Evolutionary conservation across 495 filamentous ascomycete species (phyloP).

Genomic region (Hypomontagnella monticulosa): DNA sequence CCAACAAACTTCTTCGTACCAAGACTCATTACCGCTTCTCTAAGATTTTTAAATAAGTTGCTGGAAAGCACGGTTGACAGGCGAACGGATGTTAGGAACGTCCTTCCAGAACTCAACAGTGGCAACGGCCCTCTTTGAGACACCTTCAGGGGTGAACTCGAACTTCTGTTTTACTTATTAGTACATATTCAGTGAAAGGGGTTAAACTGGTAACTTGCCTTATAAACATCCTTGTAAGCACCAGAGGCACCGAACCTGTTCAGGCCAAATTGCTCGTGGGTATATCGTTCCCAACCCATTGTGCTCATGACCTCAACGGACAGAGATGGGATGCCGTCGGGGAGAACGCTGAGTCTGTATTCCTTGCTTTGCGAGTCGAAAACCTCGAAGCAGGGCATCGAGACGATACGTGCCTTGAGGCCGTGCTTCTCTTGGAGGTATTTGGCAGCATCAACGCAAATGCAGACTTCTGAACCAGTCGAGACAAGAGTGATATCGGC

Average conservation of each 20-base stretch:
- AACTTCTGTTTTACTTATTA: conserved; percentile 77
- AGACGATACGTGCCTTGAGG: conserved; percentile 91
- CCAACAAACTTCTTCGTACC: conserved; percentile 28
- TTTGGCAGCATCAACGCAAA: conserved; percentile 91
- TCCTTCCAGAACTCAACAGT: conserved; percentile 98
- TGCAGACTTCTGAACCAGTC: conserved; percentile 94
- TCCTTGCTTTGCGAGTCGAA: conserved; percentile 95
- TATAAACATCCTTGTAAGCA: conserved; percentile 97
- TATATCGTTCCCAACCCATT: conserved; percentile 95
- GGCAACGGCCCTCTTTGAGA: conserved; percentile 89
- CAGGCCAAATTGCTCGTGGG: conserved; percentile 98
- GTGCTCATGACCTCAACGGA: conserved; percentile 96
- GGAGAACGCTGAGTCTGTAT: conserved; percentile 89
- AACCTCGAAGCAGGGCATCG: conserved; percentile 95
- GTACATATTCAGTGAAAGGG: conserved; percentile 15
- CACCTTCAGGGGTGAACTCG: conserved; percentile 96
- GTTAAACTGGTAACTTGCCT: conserved; percentile 63
- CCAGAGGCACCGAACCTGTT: conserved; percentile 98
- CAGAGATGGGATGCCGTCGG: conserved; percentile 92
- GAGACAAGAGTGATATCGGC: conserved; percentile 91
- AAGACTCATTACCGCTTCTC: conserved; percentile 31
- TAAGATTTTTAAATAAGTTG: conserved; percentile 74
- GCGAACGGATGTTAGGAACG: conserved; percentile 84
- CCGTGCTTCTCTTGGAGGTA: conserved; percentile 89
- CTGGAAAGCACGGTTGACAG: conserved; percentile 92